Conservation (phyloP, 2,329 filamentous ascomycete genomes). For the Hypoxylon sp. region DNA sequence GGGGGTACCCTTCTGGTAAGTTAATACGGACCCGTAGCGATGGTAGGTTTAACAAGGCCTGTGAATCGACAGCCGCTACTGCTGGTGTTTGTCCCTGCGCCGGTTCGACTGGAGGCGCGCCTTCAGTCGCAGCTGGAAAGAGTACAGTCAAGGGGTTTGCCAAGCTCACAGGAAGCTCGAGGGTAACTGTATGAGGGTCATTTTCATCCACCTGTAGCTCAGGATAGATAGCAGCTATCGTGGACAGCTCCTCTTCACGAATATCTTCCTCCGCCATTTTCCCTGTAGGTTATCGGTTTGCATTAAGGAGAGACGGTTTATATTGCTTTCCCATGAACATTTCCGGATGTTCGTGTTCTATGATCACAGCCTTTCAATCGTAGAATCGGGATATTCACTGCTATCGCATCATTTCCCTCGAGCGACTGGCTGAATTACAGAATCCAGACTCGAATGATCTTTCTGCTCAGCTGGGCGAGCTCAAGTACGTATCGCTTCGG, state of each 20-base stretch:
- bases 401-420: conserved; percentile 17
- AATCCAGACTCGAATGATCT: neutral
- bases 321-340: conserved; percentile 42
- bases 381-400: neutral
- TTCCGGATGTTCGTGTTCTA: conserved; percentile 12
- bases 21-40: conserved; percentile 67
- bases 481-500: conserved; percentile 1
- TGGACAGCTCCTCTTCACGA: conserved; percentile 71
- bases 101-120: conserved; percentile 45
- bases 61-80: conserved; percentile 57
- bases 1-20: conserved; percentile 72
- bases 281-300: conserved; percentile 48
- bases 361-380: conserved; percentile 1
- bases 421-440: neutral
- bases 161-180: conserved; percentile 72
- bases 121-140: conserved; percentile 66
- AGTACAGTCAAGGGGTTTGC: conserved; percentile 68
- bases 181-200: conserved; percentile 65
- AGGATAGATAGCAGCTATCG: conserved; percentile 76
- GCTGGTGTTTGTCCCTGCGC: conserved; percentile 33
- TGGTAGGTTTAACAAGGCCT: conserved; percentile 71
- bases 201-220: conserved; percentile 67
- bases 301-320: conserved; percentile 36
- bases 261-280: conserved; percentile 59
- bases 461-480: neutral